phyloP scores from a whole-genome alignment of 129 eudicot genomes.

The Cynara cardunculus region DNA sequence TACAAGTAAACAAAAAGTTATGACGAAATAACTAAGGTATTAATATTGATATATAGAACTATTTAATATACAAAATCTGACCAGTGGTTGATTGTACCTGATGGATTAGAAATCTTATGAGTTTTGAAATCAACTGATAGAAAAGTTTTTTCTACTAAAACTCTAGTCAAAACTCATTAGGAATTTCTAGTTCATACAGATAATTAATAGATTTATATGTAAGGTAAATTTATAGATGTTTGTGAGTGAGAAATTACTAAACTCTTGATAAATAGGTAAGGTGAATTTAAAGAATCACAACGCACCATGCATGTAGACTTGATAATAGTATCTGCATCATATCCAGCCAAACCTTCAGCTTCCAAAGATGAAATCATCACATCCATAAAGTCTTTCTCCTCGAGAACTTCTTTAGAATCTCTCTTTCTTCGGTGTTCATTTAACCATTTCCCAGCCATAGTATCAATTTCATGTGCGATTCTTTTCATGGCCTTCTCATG shows the following conservation, averaged over 20 bases:
- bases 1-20: background rate
- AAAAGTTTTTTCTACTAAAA: background rate
- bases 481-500: conserved; percentile 33
- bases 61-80: too few relatives aligned
- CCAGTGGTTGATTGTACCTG: too few relatives aligned
- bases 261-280: background rate
- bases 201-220: background rate
- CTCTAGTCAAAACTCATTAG: background rate
- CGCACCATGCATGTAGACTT: conserved; percentile 39
- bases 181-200: background rate
- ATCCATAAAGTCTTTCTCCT: conserved; percentile 35
- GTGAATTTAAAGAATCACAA: background rate
- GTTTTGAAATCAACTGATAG: background rate
- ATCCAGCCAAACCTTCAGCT: background rate
- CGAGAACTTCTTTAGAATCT: background rate
- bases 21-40: background rate
- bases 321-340: conserved; percentile 27
- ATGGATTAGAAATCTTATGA: background rate
- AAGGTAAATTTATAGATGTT: background rate
- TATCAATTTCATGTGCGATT: conserved; percentile 11
- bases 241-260: background rate
- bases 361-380: conserved; percentile 27
- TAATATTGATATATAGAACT: background rate
- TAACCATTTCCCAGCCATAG: conserved; percentile 16
- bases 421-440: conserved; percentile 25